These are phyloP conservation scores for Rhizomucor pusillus DNA, from an alignment of 371 early-diverging fungal species.

Conservation along the genomic window DNA sequence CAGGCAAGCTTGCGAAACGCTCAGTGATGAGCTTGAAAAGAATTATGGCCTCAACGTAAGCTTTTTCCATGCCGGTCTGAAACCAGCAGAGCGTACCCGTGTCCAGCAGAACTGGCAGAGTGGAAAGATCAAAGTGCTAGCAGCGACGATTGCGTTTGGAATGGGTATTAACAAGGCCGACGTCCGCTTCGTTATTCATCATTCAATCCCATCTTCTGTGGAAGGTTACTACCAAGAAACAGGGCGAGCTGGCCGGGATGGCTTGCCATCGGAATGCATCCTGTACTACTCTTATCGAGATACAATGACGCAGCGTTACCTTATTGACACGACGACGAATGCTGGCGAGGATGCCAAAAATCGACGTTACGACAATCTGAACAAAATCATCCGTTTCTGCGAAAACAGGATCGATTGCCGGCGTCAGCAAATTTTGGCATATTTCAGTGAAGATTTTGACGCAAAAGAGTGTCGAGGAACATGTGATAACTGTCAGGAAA, in stretches of 20 bases:
- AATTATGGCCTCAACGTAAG: conserved; percentile 51
- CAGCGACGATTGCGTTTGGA: conserved; percentile 51
- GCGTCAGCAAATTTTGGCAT: conserved; percentile 85
- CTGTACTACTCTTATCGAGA: conserved; percentile 89
- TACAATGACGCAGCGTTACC: conserved; percentile 62
- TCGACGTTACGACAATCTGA: conserved; percentile 81
- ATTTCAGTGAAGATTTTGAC: conserved; percentile 95
- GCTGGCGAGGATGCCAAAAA: conserved; percentile 74
- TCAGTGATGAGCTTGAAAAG: conserved; percentile 60
- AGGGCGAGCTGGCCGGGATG: conserved; percentile 99
- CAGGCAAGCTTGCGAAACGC: conserved; percentile 78
- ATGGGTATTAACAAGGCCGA: conserved; percentile 99
- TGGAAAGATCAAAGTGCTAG: conserved; percentile 68
- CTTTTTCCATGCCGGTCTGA: conserved; percentile 92
- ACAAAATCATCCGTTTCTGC: conserved; percentile 91
- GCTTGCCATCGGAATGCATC: conserved; percentile 81
- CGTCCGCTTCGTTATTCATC: conserved; percentile 99
- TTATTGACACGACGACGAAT: conserved; percentile 86
- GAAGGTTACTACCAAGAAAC: conserved; percentile 99
- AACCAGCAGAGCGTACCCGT: conserved; percentile 75
- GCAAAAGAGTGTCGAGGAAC: conserved; percentile 68
- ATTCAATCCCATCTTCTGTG: conserved; percentile 91
- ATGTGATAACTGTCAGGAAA: conserved; percentile 92
- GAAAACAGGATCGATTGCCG: conserved; percentile 96
- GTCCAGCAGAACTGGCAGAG: conserved; percentile 91